A percentile compares a stretch with the other conserved stretches of the same genome.
These are phyloP conservation scores for Dictyostelium capitatum DNA, from an alignment of 78 protist species.

Conservation along the genomic window DNA sequence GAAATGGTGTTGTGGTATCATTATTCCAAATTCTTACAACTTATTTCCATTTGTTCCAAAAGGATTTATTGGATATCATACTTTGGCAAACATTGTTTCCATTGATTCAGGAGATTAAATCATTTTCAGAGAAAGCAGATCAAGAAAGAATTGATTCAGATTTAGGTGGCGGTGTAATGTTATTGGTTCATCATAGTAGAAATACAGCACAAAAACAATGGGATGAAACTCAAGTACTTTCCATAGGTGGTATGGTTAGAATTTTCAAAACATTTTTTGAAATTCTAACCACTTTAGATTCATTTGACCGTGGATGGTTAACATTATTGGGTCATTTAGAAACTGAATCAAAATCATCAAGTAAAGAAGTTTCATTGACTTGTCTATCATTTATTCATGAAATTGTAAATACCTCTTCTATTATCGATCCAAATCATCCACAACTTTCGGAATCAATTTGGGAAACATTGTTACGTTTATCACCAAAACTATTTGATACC, in stretches of 20 bases:
- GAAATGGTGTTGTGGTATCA: constrained; percentile 74
- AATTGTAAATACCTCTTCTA: constrained; percentile 25
- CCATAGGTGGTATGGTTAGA: constrained; percentile 71
- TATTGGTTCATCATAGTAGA: constrained; percentile 76
- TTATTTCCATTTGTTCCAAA: constrained; percentile 56
- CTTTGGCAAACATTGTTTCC: constrained; percentile 70
- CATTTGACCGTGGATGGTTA: constrained; percentile 54
- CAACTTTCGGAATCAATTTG: constrained; percentile 49
- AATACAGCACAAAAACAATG: constrained; percentile 84
- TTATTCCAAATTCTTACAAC: constrained; percentile 48
- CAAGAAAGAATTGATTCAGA: constrained; percentile 73
- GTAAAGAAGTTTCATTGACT: constrained; percentile 72
- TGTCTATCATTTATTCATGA: constrained; percentile 49
- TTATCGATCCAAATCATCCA: constrained; percentile 31
- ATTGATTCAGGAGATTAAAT: constrained; percentile 59
- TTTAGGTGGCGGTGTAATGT: constrained; percentile 67
- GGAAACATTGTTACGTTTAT: constrained; percentile 23
- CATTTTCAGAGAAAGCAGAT: constrained; percentile 63
- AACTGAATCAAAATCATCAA: constrained; percentile 65
- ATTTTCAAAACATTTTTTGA: constrained; percentile 59
- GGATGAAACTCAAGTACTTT: constrained; percentile 83
- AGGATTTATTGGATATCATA: constrained; percentile 52
- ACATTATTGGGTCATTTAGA: constrained; percentile 35
- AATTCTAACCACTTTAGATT: not conserved
- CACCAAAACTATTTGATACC: constrained; percentile 41